Base-by-base conservation (phyloP, 352 stramenopile species). In the Hyphochytrium catenoides region DNA sequence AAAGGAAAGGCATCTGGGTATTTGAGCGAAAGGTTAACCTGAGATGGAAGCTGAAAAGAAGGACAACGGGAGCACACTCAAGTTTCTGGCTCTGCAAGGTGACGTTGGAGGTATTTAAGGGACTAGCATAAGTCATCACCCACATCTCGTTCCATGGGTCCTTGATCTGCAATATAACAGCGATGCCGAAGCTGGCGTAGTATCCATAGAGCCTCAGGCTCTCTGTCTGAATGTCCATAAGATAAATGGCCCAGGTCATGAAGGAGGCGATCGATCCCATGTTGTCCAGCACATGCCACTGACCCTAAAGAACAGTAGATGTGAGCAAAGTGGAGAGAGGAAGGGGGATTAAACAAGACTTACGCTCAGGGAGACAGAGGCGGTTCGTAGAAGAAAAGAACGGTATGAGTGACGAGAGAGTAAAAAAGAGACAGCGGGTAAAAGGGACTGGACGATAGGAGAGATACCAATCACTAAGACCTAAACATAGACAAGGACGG, bases 241-340 rank as follows among this genome's bases (percentile, higher is more conserved):
- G 57, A 45, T 78, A 59, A 33, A 78, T 69, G 16, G 26, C 48
- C 65, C 62, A 76, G 40, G 56, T 56, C 28, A 78, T 46, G 35
- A 78, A 74, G 49, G 60, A 72, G 62, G 74, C 76, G 53, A 76
- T 67, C 43, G 65, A 70, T 39, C 62, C 65, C 28, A 78, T 74
- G 33, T 78, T 78, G 44, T 78, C 65, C 17, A 78, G 54, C 2
- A 61, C 59, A 44, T 78, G 65, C 65, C 65, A 78, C 37, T 78
- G 60, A 1, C 62, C 60, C 62, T 69, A 16, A 14, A n/a, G 29
- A 17, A 18, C 30, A 11, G 31, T 20, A 11, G 4, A 5, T 11
- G 12, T 19, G 3, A 30, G 27, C n/a, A 24, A 12, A 30, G 16
- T 14, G 35, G 8, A 28, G 31, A 24, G 18, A 8, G 16, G 16